These are phyloP conservation scores for Candida sanyiensis DNA, from an alignment of 805 yeast genomes.

Conservation along the genomic window DNA sequence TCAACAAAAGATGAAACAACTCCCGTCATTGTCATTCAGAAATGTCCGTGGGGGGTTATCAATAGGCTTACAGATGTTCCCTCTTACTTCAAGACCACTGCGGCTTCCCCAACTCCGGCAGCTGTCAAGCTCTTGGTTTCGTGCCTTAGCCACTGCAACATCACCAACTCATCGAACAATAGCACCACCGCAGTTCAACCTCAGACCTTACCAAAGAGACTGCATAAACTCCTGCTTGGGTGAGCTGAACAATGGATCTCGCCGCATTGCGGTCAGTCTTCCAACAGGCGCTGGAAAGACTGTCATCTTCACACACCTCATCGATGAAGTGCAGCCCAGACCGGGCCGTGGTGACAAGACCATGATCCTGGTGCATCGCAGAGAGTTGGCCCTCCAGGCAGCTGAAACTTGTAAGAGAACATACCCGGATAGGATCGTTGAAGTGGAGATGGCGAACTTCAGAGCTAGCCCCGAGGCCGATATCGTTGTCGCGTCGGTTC, in stretches of 20 bases:
- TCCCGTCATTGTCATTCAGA: no score
- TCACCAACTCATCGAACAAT: no score
- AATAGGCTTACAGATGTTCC: no score
- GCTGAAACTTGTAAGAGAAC: constrained; percentile 38
- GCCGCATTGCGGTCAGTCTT: constrained; percentile 71
- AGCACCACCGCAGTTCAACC: constrained; percentile 5
- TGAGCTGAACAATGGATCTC: constrained; percentile 39
- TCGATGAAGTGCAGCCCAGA: constrained; percentile 37
- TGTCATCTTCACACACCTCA: constrained; percentile 59
- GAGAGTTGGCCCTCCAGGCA: constrained; percentile 75
- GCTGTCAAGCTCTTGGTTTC: no score
- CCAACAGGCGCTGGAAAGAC: constrained; percentile 98
- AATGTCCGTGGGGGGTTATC: no score
- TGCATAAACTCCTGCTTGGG: constrained; percentile 54
- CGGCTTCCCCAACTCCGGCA: no score
- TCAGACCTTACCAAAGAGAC: constrained; percentile 60
- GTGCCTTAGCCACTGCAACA: no score
- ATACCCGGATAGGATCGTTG: constrained; percentile 49
- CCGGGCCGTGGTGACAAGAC: constrained; percentile 29
- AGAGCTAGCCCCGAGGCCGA: constrained; percentile 44
- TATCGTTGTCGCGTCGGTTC: constrained; percentile 74
- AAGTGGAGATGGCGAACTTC: constrained; percentile 62
- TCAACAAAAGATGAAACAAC: no score
- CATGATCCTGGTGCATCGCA: constrained; percentile 72
- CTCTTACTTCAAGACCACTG: no score